Conservation (phyloP, 1,284 basidiomycete genomes). For the Takashimella tepidaria region DNA sequence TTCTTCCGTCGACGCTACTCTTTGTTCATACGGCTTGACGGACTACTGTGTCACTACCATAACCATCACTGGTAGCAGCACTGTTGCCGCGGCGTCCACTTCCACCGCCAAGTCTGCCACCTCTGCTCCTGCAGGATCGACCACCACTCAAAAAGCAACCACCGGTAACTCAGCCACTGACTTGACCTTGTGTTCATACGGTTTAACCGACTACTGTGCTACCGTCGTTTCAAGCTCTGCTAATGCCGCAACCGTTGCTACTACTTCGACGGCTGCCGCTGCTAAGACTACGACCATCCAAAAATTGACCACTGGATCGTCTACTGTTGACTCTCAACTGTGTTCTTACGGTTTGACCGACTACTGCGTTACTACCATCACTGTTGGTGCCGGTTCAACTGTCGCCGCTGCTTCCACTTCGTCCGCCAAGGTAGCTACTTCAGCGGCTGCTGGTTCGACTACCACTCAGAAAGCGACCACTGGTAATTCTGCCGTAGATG, state of each 20-base stretch:
- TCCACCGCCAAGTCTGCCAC: neutral
- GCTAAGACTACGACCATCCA: neutral
- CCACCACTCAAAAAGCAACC: neutral
- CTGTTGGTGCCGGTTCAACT: neutral
- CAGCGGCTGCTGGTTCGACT: neutral
- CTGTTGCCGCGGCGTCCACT: neutral
- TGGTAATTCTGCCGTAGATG: neutral
- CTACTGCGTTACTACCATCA: neutral
- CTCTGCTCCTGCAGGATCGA: neutral
- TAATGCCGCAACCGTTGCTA: neutral
- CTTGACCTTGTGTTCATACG: neutral
- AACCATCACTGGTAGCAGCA: neutral
- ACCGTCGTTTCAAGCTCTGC: too few relatives aligned
- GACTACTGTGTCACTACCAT: neutral
- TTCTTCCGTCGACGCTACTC: neutral
- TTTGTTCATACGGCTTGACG: neutral
- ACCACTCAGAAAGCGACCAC: neutral
- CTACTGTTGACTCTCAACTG: neutral
- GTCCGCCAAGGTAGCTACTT: neutral
- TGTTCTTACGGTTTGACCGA: neutral
- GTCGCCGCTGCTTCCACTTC: neutral
- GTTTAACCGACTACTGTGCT: neutral
- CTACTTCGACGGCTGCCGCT: neutral
- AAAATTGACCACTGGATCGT: neutral
- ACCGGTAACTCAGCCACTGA: neutral